Evolutionary conservation across 208 protist genomes (phyloP).

Genomic region (Acanthamoeba lenticulata): DNA sequence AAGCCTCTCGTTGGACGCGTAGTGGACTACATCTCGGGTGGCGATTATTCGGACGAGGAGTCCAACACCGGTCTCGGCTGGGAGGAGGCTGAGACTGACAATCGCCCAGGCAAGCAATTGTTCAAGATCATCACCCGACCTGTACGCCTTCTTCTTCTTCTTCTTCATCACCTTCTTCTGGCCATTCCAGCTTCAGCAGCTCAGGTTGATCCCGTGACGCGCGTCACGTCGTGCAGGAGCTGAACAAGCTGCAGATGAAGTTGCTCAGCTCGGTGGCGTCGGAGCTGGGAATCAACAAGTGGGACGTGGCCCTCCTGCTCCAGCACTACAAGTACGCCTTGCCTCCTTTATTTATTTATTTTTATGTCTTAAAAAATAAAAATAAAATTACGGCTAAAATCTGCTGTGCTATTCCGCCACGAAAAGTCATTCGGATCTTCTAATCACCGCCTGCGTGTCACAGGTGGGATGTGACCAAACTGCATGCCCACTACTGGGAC

Average conservation of each 20-base stretch:
- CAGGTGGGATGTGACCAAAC: slow-evolving; percentile 73
- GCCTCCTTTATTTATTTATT: neutral
- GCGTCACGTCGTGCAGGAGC: neutral
- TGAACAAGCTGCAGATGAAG: slow-evolving; percentile 22
- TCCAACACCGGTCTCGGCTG: slow-evolving; percentile 4
- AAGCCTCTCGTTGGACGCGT: neutral
- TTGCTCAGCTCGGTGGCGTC: neutral
- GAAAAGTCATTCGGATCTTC: too few species aligned
- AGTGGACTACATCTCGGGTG: slow-evolving; percentile 9
- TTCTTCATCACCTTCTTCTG: neutral
- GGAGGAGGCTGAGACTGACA: neutral
- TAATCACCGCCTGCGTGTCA: neutral
- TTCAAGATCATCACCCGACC: slow-evolving; percentile 9
- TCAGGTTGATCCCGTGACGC: neutral
- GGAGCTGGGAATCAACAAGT: slow-evolving; percentile 58
- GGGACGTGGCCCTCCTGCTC: slow-evolving; percentile 46
- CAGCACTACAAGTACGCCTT: slow-evolving; percentile 31
- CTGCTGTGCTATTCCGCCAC: too few species aligned
- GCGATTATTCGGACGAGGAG: slow-evolving; percentile 38
- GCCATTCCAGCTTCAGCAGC: neutral
- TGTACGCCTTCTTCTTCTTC: neutral
- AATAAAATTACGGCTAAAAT: neutral
- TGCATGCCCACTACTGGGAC: slow-evolving; percentile 75
- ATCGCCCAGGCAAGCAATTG: neutral
- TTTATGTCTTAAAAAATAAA: neutral